Evolutionary conservation across 768 basidiomycete genomes (phyloP), one percentile per base, ranked within the genome.

Genomic region (Leucocoprinus birnbaumii): DNA sequence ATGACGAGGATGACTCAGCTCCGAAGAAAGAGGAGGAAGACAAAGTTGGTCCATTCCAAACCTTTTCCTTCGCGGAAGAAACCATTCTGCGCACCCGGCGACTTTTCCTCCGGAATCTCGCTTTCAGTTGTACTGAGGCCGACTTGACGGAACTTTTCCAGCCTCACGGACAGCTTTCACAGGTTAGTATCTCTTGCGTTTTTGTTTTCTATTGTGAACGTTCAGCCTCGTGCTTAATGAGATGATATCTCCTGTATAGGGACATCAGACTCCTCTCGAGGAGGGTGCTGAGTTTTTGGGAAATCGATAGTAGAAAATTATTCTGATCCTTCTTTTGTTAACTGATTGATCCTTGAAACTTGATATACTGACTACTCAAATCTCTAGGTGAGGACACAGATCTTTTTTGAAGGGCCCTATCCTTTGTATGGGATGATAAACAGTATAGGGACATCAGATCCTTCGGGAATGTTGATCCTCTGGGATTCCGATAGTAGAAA

Each of bases 91-190:
- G 80, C 54, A 95, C 94, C 0, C 79, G 83, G 1, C 83, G 95
- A 3, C 73, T 98, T 2, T 98, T 98, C 65, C 73, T 99, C 4
- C 91, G 97, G n/a, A 99, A 98, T 65, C 70, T 99, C n/a, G 78
- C 94, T 0, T 98, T 94, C 63, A 82, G 86, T 0, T 91, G 89
- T 55, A 86, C 87, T 6, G 80, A 88, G 16, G 68, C 74, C 2
- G 94, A 97, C 48, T 70, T 98, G 0, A 63, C 68, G 2, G 75
- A 78, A 11, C 75, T 86, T 2, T 94, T 94, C 67, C 66, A 69
- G 2, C 73, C 80, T 0, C 91, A 82, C 65, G 95, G 95, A 8
- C 74, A 82, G 43, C 66, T 97, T 31, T 78, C 78, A 40, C 89
- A 94, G 87, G 93, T 92, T 58, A 77, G 83, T 48, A 26, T 41